Evolutionary conservation across 169 alveolate species (phyloP).

Genomic region (Perkinsus olseni): DNA sequence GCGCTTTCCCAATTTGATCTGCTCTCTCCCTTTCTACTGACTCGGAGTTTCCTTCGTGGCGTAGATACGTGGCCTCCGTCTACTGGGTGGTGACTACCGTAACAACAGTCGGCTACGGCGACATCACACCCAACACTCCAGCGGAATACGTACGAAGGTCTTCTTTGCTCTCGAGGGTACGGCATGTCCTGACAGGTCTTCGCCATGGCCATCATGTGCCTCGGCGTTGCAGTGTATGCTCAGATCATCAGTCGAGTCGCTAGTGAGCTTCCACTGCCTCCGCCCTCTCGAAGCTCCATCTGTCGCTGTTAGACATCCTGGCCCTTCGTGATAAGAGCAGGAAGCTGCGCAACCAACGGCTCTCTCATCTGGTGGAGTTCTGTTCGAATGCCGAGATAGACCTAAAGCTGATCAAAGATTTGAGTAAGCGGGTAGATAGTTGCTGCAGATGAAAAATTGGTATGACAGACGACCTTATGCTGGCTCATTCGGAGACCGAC

Average conservation of each 20-base stretch:
- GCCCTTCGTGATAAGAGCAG: not conserved
- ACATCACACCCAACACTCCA: not conserved
- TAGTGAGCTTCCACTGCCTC: not conserved
- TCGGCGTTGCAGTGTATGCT: not conserved
- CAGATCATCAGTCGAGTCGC: not conserved
- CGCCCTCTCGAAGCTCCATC: not conserved
- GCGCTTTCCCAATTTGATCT: too few species aligned
- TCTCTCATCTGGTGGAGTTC: not conserved
- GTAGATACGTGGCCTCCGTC: not conserved
- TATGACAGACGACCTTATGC: not conserved
- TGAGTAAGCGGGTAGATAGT: not conserved
- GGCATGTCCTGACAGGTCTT: not conserved
- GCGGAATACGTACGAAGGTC: not conserved
- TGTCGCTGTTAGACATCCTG: not conserved
- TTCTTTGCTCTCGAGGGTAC: not conserved
- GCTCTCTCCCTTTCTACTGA: too few species aligned
- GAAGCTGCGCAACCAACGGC: not conserved
- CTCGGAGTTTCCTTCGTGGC: too few species aligned
- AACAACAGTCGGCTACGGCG: slow-evolving; percentile 8
- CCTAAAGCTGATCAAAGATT: not conserved
- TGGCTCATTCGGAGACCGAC: not conserved
- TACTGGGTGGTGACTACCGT: slow-evolving; percentile 1
- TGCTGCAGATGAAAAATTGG: not conserved
- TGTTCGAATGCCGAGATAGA: not conserved
- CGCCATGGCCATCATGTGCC: not conserved